Conservation (phyloP, 164 flowering plant species). For the Umbilicus rupestris region DNA sequence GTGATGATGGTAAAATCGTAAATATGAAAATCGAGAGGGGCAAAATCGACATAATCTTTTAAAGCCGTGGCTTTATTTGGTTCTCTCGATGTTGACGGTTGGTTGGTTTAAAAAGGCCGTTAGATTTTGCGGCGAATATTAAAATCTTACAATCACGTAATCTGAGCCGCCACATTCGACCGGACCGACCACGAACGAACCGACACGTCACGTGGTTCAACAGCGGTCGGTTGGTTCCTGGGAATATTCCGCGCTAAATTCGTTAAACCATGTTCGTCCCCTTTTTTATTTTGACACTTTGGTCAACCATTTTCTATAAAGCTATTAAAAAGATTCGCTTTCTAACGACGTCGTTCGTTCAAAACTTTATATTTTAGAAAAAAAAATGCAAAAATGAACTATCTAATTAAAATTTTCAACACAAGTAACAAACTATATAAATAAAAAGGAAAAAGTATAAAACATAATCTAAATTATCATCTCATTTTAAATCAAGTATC, state of each 20-base stretch:
- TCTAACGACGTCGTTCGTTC: background rate
- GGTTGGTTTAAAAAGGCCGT: background rate
- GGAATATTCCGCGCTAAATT: background rate
- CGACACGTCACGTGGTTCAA: background rate
- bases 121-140: background rate
- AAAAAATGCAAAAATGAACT: no score
- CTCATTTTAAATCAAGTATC: no score
- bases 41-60: background rate
- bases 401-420: no score
- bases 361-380: no score
- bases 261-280: background rate
- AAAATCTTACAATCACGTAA: no score
- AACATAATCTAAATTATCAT: no score
- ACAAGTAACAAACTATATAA: no score
- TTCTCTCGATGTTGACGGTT: background rate
- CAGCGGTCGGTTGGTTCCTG: background rate
- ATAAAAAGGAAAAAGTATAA: no score
- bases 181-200: background rate
- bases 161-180: no score
- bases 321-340: no score
- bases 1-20: background rate
- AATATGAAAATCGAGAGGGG: background rate
- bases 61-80: background rate
- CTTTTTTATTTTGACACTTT: no score
- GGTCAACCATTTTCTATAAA: no score